Base-by-base conservation (phyloP, 805 yeast genomes). In the Ogataea salicorniae region DNA sequence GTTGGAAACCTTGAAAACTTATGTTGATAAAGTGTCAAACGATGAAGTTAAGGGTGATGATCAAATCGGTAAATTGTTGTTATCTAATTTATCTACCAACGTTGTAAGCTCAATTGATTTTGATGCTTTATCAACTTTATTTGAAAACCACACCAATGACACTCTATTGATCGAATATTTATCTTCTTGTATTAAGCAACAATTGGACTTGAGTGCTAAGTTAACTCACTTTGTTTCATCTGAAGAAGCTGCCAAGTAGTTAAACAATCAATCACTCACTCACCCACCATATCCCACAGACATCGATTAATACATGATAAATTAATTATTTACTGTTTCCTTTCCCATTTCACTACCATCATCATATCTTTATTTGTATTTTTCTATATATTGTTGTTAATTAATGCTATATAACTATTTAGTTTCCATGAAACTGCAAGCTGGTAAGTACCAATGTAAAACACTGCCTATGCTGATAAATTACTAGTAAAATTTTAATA, bases 181-280 rank as follows among this genome's bases (percentile, higher is more conserved):
- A 67, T 84, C 95, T 48, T 81, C 84, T 56, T 86, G 94, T 46
- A 81, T 89, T 58, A 87, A 85, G 71, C 85, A 89, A 53, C 96
- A 89, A 71, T 76, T 87, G 54, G 91, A 85, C 64, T 74, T 85
- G 61, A 80, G 89, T 59, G 81, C 89, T 42, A 81, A 86, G 64
- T 75, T 87, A 59, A 82, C 88, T 42, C 80, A 84, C 34, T 63
- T 75, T 48, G 70, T 74, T 37, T 48, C 59, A 43, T 59, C 75
- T 43, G 65, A 63, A 45, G 66, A 63, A 42, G 62, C 63, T 44
- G 60, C 59, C 31, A 62, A 62, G 47, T 58, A 53, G 48, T 35
- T 39, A 6, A 6, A 5, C 23, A 16, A 17, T 15, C 34, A 20
- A 15, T n/a, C 23, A n/a, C 13, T 11, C 20, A 20, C 20, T 20